Base-by-base conservation (phyloP, 768 basidiomycete genomes). In the Tylopilus intermedius region DNA sequence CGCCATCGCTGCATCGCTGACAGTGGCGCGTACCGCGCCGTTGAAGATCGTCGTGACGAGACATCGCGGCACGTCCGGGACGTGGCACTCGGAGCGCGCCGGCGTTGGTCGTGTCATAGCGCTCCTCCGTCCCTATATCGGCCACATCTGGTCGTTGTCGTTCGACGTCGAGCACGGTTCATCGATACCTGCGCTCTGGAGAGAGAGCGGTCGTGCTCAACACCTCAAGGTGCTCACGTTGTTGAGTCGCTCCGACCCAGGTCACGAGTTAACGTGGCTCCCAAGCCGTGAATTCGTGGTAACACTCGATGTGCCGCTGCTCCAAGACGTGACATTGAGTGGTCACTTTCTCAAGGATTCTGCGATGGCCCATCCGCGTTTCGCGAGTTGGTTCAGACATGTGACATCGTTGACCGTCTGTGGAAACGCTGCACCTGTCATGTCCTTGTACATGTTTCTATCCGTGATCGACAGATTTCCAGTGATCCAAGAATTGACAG, bases 21-120 rank as follows among this genome's bases (percentile, higher is more conserved):
- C 30, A 4, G 46, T 32, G 7, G 46, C 42, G 2, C 46, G 38
- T 3, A 48, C 43, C 8, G 15, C 3, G 5, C 46, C 49, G 4
- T 37, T 57, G 32, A 57, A 57, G 14, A 3, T 57, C 37, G 10
- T 51, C 26, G 49, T 57, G 14, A 57, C 49, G 26, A 47, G 55
- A 18, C 41, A 57, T 29, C 42, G 11, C 1, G 8, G 37, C 6
- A 38, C n/a, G 37, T n/a, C n/a, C n/a, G n/a, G n/a, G n/a, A n/a
- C n/a, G n/a, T n/a, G n/a, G n/a, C n/a, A n/a, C n/a, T n/a, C n/a
- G n/a, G n/a, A n/a, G n/a, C n/a, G n/a, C n/a, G n/a, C 54, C 15
- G 5, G 18, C 5, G 37, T 57, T 8, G 18, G 7, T 13, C 45
- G 6, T 10, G 24, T 37, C 15, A 45, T 57, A 33, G 8, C 39